phyloP scores from a whole-genome alignment of 2,329 filamentous ascomycete species.

The Fusarium robinianum region DNA sequence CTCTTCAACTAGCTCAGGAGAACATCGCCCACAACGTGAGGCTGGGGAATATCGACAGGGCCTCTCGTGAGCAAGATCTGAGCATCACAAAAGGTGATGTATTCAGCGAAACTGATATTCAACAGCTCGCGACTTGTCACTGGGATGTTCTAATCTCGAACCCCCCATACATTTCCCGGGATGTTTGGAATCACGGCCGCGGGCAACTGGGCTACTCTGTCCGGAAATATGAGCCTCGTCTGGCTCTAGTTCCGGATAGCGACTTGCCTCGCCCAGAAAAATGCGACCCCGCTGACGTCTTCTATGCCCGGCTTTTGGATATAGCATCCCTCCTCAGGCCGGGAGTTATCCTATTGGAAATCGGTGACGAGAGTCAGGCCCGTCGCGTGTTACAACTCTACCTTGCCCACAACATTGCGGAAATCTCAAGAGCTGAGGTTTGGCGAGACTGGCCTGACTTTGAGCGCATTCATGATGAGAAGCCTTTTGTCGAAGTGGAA shows the following conservation, averaged over 20 bases:
- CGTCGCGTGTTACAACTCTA: conserved; percentile 61
- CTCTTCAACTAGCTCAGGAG: conserved; percentile 65
- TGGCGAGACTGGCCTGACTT: conserved; percentile 71
- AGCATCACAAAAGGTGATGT: conserved; percentile 55
- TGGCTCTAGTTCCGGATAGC: conserved; percentile 70
- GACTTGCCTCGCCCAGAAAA: conserved; percentile 36
- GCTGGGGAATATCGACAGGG: conserved; percentile 30
- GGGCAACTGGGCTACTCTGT: conserved; percentile 70
- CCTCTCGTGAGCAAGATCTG: conserved; percentile 38
- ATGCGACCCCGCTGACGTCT: conserved; percentile 55
- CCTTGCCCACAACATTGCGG: conserved; percentile 32
- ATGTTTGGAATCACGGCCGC: conserved; percentile 45
- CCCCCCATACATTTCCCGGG: conserved; percentile 83
- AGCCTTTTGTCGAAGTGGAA: conserved; percentile 29
- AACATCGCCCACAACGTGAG: conserved; percentile 63
- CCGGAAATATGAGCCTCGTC: conserved; percentile 76
- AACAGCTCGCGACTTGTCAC: conserved; percentile 22
- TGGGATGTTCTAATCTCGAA: conserved; percentile 81
- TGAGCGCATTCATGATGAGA: conserved; percentile 37
- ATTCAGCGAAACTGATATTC: conserved; percentile 49
- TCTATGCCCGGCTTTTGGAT: conserved; percentile 69
- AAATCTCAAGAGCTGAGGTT: conserved; percentile 58
- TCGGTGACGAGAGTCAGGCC: conserved; percentile 72
- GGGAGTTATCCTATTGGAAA: conserved; percentile 67
- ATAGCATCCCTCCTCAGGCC: conserved; percentile 56